A percentile compares a stretch with the other conserved stretches of the same genome.
Evolutionary conservation across 1,284 basidiomycete genomes (phyloP).

Genomic region (Xerocomus minutiporus): DNA sequence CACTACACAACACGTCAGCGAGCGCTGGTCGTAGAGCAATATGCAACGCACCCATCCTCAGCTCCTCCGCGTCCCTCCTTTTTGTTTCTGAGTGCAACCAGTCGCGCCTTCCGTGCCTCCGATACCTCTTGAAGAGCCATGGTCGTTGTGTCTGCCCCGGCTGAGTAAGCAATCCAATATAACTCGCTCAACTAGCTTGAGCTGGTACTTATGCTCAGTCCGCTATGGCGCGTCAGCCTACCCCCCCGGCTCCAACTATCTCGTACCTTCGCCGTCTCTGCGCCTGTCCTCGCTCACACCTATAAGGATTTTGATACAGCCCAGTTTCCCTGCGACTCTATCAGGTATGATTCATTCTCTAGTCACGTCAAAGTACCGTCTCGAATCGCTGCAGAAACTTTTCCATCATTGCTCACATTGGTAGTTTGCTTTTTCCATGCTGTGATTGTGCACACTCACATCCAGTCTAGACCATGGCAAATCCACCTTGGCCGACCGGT

Average conservation of each 20-base stretch:
- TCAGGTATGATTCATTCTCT: conserved; percentile 49
- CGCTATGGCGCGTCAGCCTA: conserved; percentile 36
- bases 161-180: conserved; percentile 27
- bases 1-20: conserved; percentile 19
- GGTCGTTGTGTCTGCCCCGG: conserved; percentile 4
- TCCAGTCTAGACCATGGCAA: conserved; percentile 75
- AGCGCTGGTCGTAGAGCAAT: background rate
- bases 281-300: conserved; percentile 15
- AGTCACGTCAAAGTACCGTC: background rate
- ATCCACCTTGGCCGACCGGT: conserved; percentile 87
- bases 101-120: conserved; percentile 81
- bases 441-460: conserved; percentile 10
- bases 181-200: too few relatives aligned
- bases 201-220: conserved; percentile 31
- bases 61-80: conserved; percentile 58
- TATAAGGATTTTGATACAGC: conserved; percentile 51
- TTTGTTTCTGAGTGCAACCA: conserved; percentile 75
- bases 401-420: conserved; percentile 92
- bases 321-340: conserved; percentile 68
- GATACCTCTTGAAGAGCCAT: conserved; percentile 84
- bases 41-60: conserved; percentile 31
- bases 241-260: conserved; percentile 4
- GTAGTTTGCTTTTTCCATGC: conserved; percentile 33
- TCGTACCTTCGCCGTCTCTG: conserved; percentile 34
- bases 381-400: conserved; percentile 63